phyloP scores from a whole-genome alignment of 2,329 filamentous ascomycete species.

The Cladophialophora immunda region DNA sequence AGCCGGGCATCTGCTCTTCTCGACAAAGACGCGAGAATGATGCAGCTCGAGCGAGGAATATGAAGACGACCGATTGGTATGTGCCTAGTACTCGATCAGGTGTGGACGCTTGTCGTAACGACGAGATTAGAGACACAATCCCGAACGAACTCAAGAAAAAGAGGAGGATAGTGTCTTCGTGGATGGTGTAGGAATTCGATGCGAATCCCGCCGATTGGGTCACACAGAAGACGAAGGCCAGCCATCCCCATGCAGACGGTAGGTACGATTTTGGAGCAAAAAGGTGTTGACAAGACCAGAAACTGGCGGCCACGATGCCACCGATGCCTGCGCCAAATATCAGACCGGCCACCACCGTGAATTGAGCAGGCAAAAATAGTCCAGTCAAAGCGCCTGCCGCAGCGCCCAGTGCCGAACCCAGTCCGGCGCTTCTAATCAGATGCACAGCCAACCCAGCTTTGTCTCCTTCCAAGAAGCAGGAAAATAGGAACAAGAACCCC shows the following conservation, averaged over 20 bases:
- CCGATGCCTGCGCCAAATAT: slow-evolving; percentile 53
- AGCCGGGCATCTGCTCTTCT: slow-evolving; percentile 98
- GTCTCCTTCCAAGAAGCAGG: slow-evolving; percentile 64
- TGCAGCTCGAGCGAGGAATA: slow-evolving; percentile 78
- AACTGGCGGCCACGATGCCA: slow-evolving; percentile 53
- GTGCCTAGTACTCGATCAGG: slow-evolving; percentile 77
- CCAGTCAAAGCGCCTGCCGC: slow-evolving; percentile 41
- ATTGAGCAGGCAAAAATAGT: slow-evolving; percentile 28
- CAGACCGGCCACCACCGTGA: slow-evolving; percentile 41
- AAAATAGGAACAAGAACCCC: slow-evolving; percentile 75
- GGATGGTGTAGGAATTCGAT: slow-evolving; percentile 97
- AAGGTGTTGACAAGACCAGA: slow-evolving; percentile 26
- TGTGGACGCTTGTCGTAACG: slow-evolving; percentile 73
- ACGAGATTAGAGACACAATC: slow-evolving; percentile 74
- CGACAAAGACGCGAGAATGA: slow-evolving; percentile 92
- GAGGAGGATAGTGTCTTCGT: slow-evolving; percentile 93
- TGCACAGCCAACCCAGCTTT: slow-evolving; percentile 62
- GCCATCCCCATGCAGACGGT: slow-evolving; percentile 90
- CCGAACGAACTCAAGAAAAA: slow-evolving; percentile 93
- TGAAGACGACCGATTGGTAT: slow-evolving; percentile 85
- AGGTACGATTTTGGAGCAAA: slow-evolving; percentile 51
- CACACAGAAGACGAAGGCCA: slow-evolving; percentile 81
- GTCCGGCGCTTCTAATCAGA: slow-evolving; percentile 60
- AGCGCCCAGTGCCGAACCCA: slow-evolving; percentile 58
- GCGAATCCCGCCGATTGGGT: slow-evolving; percentile 93